Evolutionary conservation across 192 early-diverging fungal genomes (phyloP).

Genomic region (Podila verticillata): DNA sequence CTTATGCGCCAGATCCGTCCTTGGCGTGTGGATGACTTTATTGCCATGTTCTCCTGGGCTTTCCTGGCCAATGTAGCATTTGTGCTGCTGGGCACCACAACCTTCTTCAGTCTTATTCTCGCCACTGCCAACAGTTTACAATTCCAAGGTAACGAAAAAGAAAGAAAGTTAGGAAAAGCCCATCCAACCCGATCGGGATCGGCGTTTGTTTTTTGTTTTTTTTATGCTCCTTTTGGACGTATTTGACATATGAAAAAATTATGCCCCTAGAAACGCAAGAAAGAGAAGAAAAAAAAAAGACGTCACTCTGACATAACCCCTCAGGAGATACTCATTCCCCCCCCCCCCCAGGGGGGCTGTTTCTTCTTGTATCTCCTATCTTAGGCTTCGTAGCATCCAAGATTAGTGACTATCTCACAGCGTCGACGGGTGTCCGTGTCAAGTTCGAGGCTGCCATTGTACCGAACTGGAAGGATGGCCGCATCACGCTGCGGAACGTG

Average conservation of each 20-base stretch:
- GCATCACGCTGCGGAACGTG: conserved; percentile 89
- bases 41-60: conserved; percentile 90
- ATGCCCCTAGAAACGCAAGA: background rate
- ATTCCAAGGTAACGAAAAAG: conserved; percentile 75
- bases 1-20: conserved; percentile 76
- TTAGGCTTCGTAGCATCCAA: conserved; percentile 81
- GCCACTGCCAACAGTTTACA: conserved; percentile 83
- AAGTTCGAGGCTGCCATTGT: conserved; percentile 92
- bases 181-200: background rate
- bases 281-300: background rate
- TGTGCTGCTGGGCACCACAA: conserved; percentile 89
- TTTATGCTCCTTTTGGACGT: background rate
- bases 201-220: background rate
- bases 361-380: background rate
- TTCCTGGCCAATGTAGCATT: conserved; percentile 88
- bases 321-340: background rate
- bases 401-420: conserved; percentile 83
- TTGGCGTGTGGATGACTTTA: conserved; percentile 87
- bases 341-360: no score
- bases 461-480: conserved; percentile 91
- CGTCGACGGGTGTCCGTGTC: conserved; percentile 82
- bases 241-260: no score
- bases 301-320: background rate
- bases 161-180: no score
- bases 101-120: conserved; percentile 83